These are phyloP conservation scores for Saccharum spontaneum DNA, from an alignment of 176 grass and related monocot species.

Conservation along the genomic window DNA sequence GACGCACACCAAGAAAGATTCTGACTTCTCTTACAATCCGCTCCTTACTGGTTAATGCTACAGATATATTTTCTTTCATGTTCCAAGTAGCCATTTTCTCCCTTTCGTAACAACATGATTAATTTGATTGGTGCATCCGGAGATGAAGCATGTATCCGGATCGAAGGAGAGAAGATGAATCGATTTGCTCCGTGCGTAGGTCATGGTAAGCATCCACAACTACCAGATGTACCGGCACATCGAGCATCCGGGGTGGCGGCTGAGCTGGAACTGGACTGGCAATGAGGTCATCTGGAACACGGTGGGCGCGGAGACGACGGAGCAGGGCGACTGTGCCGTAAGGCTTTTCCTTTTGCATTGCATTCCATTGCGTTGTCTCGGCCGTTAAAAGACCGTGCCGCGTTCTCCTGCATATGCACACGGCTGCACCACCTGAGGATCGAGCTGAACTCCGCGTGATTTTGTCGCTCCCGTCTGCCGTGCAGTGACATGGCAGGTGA, in stretches of 20 bases:
- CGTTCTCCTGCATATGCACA: no score
- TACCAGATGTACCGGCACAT: slow-evolving; percentile 82
- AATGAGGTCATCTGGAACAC: slow-evolving; percentile 53
- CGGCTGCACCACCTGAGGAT: neutral
- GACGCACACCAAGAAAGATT: neutral
- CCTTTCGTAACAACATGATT: neutral
- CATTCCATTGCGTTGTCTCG: neutral
- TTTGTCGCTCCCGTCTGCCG: neutral
- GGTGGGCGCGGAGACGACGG: slow-evolving; percentile 56
- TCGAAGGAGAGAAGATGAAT: neutral
- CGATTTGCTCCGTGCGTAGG: slow-evolving; percentile 20
- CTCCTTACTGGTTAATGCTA: neutral
- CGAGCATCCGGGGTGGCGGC: slow-evolving; percentile 66
- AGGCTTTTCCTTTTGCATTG: neutral
- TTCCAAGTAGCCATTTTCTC: neutral
- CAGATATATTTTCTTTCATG: neutral
- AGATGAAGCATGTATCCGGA: neutral
- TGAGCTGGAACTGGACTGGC: slow-evolving; percentile 64
- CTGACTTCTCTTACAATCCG: neutral
- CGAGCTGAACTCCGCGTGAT: neutral
- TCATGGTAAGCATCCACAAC: slow-evolving; percentile 67
- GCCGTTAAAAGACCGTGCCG: no score
- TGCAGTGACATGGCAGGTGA: slow-evolving; percentile 77
- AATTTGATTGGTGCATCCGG: neutral
- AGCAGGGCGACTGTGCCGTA: slow-evolving; percentile 60